phyloP scores from a whole-genome alignment of 2,329 filamentous ascomycete genomes.

The Aspergillaceae sp. region DNA sequence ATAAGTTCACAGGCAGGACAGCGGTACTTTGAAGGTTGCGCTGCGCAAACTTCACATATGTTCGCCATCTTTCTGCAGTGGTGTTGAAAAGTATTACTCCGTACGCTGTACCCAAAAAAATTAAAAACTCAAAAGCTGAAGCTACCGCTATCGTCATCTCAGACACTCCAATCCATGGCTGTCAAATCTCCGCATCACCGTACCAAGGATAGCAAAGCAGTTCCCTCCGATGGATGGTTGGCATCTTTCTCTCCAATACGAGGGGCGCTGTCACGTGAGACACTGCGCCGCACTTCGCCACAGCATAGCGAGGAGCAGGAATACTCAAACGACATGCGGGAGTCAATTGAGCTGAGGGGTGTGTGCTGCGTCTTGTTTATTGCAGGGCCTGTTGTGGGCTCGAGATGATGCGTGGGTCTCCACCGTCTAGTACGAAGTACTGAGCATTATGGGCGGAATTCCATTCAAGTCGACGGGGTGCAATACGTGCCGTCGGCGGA shows the following conservation, averaged over 20 bases:
- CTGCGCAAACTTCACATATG: constrained; percentile 31
- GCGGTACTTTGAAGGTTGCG: constrained; percentile 30
- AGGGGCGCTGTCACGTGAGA: neutral
- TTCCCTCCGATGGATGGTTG: too few relatives aligned
- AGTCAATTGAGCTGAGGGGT: neutral
- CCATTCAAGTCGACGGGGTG: constrained; percentile 13
- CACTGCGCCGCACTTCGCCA: neutral
- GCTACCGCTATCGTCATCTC: neutral
- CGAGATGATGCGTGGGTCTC: neutral
- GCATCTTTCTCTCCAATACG: too few relatives aligned
- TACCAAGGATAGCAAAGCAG: too few relatives aligned
- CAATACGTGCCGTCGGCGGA: constrained; percentile 13
- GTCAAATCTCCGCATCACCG: neutral
- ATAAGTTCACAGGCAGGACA: constrained; percentile 30
- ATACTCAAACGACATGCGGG: neutral
- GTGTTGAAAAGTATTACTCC: neutral
- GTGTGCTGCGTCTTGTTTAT: neutral
- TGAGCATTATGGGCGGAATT: constrained; percentile 7
- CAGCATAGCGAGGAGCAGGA: too few relatives aligned
- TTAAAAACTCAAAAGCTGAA: neutral
- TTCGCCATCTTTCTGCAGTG: constrained; percentile 18
- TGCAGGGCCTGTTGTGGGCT: neutral
- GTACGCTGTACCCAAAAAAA: neutral
- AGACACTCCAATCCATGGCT: neutral
- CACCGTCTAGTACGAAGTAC: neutral